Evolutionary conservation across 768 basidiomycete species (phyloP).

Genomic region (Brasilioporus rufonigricans): DNA sequence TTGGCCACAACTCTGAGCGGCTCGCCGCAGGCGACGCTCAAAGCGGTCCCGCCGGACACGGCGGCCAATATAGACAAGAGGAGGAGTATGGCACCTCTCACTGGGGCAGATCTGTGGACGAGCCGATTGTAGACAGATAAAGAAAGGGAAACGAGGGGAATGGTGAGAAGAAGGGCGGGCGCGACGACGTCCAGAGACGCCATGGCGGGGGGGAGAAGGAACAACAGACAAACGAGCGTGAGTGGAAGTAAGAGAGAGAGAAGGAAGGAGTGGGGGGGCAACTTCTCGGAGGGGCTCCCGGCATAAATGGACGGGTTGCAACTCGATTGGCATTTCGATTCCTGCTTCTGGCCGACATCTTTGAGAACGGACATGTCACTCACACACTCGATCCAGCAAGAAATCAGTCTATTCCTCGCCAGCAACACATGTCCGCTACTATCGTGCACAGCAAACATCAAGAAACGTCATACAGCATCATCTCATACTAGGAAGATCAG

Average conservation of each 20-base stretch:
- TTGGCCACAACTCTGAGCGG: constrained; percentile 16
- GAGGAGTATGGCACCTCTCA: constrained; percentile 9
- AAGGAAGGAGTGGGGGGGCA: background rate
- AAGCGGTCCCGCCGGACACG: constrained; percentile 19
- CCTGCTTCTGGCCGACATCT: constrained; percentile 13
- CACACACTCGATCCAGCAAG: background rate
- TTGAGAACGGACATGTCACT: constrained; percentile 12
- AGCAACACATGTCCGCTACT: background rate
- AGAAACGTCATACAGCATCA: background rate
- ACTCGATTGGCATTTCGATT: constrained; percentile 20
- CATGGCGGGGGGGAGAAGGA: constrained; percentile 20
- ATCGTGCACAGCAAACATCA: background rate
- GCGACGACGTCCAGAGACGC: constrained; percentile 25
- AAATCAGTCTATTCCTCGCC: background rate
- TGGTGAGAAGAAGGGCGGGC: constrained; percentile 25
- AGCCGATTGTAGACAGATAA: constrained; percentile 10
- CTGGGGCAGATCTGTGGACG: constrained; percentile 4
- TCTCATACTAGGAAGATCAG: background rate
- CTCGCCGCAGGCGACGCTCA: constrained; percentile 15
- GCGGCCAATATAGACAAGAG: constrained; percentile 25
- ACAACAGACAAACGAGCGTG: constrained; percentile 19
- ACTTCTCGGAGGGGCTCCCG: background rate
- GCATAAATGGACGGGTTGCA: background rate
- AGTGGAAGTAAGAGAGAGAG: constrained; percentile 3
- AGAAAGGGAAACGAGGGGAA: constrained; percentile 20